Base-by-base conservation (phyloP, 2,329 filamentous ascomycete genomes). In the Esteya vermicola region DNA sequence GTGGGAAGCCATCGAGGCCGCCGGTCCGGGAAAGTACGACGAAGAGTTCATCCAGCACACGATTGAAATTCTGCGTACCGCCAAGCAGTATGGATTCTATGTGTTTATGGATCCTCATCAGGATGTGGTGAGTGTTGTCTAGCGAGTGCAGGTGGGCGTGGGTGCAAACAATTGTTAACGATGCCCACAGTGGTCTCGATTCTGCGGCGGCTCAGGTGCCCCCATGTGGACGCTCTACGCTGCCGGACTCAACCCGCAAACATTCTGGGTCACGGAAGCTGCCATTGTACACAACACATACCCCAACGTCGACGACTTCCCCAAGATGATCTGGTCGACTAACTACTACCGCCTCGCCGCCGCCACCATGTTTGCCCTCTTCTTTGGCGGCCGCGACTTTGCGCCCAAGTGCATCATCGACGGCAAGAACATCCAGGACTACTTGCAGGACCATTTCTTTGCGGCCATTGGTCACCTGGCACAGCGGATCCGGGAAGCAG, bases 271-370 rank as follows among this genome's bases (percentile, higher is more conserved):
- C 18, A 98, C 88, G 13, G 82, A 95, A 59, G 89, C 89, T 4
- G 85, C 91, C 28, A 72, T 96, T 44, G 89, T 98, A 7, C 91
- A 98, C 39, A 98, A 96, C 53, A 93, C 84, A 2, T 95, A 85
- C 54, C 78, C 84, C 9, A 73, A 93, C 18, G 85, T 88, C 9
- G 78, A 78, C 21, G 71, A 79, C 1, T 98, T 89, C 49, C 91
- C 91, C 20, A 96, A 95, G 63, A 98, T 98, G 93, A 89, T 96
- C 43, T 98, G 91, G 91, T 86, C 89, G 14, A 96, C 93, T 38
- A 98, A 98, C 56, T 98, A 98, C 59, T 82, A 77, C 45, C 75
- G 91, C 20, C 67, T 96, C 37, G 88, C 81, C 3, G 83, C 81
- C 37, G 85, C 88, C 48, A 88, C 85, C 34, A 85, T 96, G 50